These are phyloP conservation scores for Vigna hirtella DNA, from an alignment of 306 rosid species.

Conservation along the genomic window DNA sequence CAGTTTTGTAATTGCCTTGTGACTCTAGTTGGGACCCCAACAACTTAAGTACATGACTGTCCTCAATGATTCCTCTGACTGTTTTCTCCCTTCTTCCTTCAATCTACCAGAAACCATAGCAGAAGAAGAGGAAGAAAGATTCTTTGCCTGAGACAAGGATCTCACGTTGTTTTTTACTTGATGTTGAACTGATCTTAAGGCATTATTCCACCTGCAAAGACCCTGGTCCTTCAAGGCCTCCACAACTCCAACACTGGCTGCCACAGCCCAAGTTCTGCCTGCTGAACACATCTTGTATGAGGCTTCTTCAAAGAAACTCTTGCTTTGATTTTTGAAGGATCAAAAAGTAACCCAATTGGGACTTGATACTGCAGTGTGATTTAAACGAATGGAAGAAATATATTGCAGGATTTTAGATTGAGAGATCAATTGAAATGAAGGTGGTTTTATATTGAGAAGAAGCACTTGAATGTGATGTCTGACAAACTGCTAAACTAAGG, in stretches of 20 bases:
- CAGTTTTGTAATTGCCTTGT: background rate
- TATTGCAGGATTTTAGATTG: constrained; percentile 25
- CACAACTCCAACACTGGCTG: constrained; percentile 52
- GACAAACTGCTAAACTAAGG: constrained; percentile 1
- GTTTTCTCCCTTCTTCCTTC: constrained; percentile 52
- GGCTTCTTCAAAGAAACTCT: background rate
- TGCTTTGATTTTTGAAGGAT: background rate
- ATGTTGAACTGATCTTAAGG: constrained; percentile 49
- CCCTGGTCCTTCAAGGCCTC: constrained; percentile 67
- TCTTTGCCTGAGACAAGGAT: constrained; percentile 50
- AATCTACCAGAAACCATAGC: constrained; percentile 38
- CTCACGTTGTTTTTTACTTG: constrained; percentile 50
- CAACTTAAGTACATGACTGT: constrained; percentile 71
- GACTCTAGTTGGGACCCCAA: constrained; percentile 50
- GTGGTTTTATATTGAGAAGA: background rate
- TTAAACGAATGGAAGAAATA: background rate
- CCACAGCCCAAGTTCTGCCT: constrained; percentile 48
- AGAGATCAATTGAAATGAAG: constrained; percentile 20
- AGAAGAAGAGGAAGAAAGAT: constrained; percentile 49
- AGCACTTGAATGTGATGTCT: constrained; percentile 14
- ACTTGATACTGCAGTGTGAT: background rate
- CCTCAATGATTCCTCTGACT: constrained; percentile 70
- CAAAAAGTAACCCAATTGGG: background rate
- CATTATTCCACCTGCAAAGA: constrained; percentile 57
- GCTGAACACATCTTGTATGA: constrained; percentile 35